Evolutionary conservation across 2,329 filamentous ascomycete genomes (phyloP).

Genomic region (Ceratocystis ficicola): DNA sequence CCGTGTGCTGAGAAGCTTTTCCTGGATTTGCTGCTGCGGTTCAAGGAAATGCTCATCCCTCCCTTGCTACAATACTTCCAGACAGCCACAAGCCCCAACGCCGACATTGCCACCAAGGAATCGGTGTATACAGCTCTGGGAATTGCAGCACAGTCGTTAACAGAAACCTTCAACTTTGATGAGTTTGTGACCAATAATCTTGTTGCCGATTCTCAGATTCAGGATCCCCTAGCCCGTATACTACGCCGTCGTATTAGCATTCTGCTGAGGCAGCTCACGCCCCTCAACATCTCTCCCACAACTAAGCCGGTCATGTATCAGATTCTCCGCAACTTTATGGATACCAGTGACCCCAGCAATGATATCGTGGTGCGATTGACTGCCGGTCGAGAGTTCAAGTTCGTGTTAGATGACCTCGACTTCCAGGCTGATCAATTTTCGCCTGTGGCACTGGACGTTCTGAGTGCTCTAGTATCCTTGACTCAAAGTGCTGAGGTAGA

Average conservation of each 20-base stretch:
- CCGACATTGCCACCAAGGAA: constrained; percentile 74
- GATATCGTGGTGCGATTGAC: constrained; percentile 88
- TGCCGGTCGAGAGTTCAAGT: constrained; percentile 70
- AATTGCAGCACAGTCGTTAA: constrained; percentile 64
- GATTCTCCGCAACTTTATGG: constrained; percentile 77
- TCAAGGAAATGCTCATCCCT: constrained; percentile 66
- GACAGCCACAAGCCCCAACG: constrained; percentile 51
- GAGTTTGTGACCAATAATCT: constrained; percentile 62
- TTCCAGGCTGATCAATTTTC: constrained; percentile 64
- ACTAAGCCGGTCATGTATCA: constrained; percentile 69
- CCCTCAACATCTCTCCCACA: constrained; percentile 57
- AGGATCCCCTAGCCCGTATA: constrained; percentile 56
- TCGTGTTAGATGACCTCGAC: constrained; percentile 71
- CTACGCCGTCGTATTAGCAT: constrained; percentile 80
- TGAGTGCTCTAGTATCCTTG: constrained; percentile 63
- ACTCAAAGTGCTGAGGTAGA: constrained; percentile 67
- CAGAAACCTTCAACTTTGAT: constrained; percentile 71
- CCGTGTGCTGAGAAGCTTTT: constrained; percentile 91
- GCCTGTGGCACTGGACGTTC: constrained; percentile 61
- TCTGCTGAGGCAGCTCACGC: constrained; percentile 77
- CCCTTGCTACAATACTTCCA: constrained; percentile 76
- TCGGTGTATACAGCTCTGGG: constrained; percentile 91
- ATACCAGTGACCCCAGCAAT: constrained; percentile 64
- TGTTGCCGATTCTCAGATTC: constrained; percentile 61
- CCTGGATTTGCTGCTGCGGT: constrained; percentile 78